Evolutionary conservation across 192 early-diverging fungal genomes (phyloP).

Genomic region (Rhizophagus sp.): DNA sequence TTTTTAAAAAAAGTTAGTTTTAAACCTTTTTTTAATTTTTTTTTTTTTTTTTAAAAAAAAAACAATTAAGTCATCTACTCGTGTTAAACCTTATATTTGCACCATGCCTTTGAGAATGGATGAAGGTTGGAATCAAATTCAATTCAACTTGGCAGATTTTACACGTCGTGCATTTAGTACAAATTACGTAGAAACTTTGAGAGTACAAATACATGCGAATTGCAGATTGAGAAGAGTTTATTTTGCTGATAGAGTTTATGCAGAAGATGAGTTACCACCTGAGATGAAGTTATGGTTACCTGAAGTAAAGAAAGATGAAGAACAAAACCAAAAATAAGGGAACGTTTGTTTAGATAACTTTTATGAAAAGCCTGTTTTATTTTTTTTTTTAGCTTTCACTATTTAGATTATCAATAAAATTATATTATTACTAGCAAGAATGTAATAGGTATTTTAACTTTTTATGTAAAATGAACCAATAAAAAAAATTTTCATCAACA

Average conservation of each 20-base stretch:
- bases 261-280: slow-evolving; percentile 89
- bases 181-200: slow-evolving; percentile 80
- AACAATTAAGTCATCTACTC: slow-evolving; percentile 63
- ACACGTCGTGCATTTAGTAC: slow-evolving; percentile 88
- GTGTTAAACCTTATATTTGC: slow-evolving; percentile 84
- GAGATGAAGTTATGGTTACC: slow-evolving; percentile 92
- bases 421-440: no score
- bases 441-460: no score
- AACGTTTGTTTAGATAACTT: no score
- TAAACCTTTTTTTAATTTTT: neutral
- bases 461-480: no score
- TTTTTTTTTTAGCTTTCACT: no score
- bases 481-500: no score
- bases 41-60: neutral
- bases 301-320: slow-evolving; percentile 52
- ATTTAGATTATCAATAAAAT: no score
- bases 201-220: slow-evolving; percentile 92
- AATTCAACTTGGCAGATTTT: slow-evolving; percentile 86
- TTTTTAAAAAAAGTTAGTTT: no score
- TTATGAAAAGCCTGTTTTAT: no score
- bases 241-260: slow-evolving; percentile 88
- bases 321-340: slow-evolving; percentile 31
- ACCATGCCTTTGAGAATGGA: slow-evolving; percentile 94
- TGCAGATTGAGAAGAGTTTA: slow-evolving; percentile 85
- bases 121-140: slow-evolving; percentile 95